phyloP scores from a whole-genome alignment of 768 basidiomycete genomes.

The Suillus subluteus region DNA sequence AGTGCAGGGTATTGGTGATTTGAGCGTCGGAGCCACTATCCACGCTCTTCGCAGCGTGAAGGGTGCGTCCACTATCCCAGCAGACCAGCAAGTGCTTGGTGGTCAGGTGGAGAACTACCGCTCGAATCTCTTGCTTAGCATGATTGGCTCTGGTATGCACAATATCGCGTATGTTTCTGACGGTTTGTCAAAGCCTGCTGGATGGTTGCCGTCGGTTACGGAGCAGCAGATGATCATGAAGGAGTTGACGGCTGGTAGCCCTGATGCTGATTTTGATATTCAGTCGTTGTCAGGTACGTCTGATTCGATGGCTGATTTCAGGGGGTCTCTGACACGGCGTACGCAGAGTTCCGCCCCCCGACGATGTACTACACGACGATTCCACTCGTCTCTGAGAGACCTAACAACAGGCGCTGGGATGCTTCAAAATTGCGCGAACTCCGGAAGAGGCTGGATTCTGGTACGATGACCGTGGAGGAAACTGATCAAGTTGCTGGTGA shows the following conservation, averaged over 20 bases:
- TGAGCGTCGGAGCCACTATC: conserved; percentile 88
- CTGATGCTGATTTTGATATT: conserved; percentile 84
- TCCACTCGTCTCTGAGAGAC: conserved; percentile 84
- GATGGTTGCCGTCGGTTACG: conserved; percentile 76
- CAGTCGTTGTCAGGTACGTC: conserved; percentile 81
- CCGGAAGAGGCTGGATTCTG: conserved; percentile 92
- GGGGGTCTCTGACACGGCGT: conserved; percentile 8
- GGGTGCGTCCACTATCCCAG: conserved; percentile 90
- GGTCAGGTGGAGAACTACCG: conserved; percentile 95
- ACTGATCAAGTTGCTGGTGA: conserved; percentile 90
- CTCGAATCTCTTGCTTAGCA: conserved; percentile 86
- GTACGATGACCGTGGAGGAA: conserved; percentile 80
- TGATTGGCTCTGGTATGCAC: conserved; percentile 80
- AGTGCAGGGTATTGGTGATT: conserved; percentile 81
- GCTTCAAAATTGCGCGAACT: conserved; percentile 92
- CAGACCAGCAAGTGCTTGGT: conserved; percentile 91
- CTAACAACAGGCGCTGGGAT: conserved; percentile 89
- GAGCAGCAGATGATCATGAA: conserved; percentile 98
- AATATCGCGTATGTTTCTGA: conserved; percentile 57
- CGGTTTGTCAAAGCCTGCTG: conserved; percentile 60
- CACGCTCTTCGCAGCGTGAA: conserved; percentile 86
- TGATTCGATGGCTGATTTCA: not conserved
- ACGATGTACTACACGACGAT: conserved; percentile 97
- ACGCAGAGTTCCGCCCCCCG: conserved; percentile 84
- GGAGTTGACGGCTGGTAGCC: conserved; percentile 78